Conservation (phyloP, 1,284 basidiomycete species). For the Moesziomyces sp. region DNA sequence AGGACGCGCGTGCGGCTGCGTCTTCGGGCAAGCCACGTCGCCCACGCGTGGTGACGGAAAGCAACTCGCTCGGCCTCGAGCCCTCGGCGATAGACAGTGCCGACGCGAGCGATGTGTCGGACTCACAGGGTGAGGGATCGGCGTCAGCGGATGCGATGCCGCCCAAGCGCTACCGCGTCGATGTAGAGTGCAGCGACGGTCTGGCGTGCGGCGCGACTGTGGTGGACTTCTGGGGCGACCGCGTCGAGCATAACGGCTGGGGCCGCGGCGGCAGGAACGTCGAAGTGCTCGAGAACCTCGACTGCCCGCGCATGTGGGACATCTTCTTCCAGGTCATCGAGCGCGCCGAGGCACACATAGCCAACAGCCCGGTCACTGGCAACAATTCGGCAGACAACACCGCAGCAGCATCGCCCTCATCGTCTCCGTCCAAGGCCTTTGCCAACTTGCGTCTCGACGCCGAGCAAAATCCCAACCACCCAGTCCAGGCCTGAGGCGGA, state of each 20-base stretch:
- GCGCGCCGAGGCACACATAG: constrained; percentile 45
- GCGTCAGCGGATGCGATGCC: constrained; percentile 5
- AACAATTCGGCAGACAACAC: not conserved
- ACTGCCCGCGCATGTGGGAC: constrained; percentile 52
- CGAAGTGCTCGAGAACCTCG: constrained; percentile 56
- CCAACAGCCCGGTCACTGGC: constrained; percentile 2
- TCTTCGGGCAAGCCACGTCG: constrained; percentile 2
- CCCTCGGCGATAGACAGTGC: constrained; percentile 8
- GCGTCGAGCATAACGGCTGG: constrained; percentile 51
- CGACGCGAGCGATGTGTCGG: constrained; percentile 16
- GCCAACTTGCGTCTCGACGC: constrained; percentile 15
- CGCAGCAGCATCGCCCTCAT: constrained; percentile 6
- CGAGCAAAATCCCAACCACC: constrained; percentile 6
- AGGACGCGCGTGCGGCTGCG: constrained; percentile 8
- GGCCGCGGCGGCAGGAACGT: constrained; percentile 54
- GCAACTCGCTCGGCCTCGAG: constrained; percentile 28
- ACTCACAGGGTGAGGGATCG: constrained; percentile 2
- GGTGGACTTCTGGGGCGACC: constrained; percentile 57
- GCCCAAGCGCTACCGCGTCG: constrained; percentile 53
- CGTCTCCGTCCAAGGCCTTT: constrained; percentile 24
- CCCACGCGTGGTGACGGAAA: not conserved
- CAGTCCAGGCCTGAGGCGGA: constrained; percentile 1
- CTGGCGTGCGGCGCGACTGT: constrained; percentile 56
- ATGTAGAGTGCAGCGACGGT: constrained; percentile 50
- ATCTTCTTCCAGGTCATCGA: constrained; percentile 56